A percentile compares a stretch with the other conserved stretches of the same genome.
Evolutionary conservation across 2,329 filamentous ascomycete species (phyloP).

Genomic region (Aspergillus neoniger): DNA sequence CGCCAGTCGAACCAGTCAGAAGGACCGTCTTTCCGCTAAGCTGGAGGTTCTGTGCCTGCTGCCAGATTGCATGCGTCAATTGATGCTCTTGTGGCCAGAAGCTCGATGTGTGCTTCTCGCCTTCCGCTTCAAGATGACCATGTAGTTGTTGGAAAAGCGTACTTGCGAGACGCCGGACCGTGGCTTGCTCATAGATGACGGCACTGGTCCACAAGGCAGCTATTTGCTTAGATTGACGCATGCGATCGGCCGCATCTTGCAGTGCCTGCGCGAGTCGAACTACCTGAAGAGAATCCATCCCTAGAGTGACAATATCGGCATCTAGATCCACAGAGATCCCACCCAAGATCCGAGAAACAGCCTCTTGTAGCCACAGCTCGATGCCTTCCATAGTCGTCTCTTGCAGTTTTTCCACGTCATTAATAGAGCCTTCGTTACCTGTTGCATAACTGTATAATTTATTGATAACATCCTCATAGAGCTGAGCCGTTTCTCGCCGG

Average conservation of each 20-base stretch:
- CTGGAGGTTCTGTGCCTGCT: neutral
- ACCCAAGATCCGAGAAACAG: neutral
- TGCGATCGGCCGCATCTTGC: neutral
- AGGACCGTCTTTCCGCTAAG: neutral
- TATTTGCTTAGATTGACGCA: neutral
- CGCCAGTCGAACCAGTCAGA: slow-evolving; percentile 11
- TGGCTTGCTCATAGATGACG: neutral
- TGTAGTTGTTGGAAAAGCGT: neutral
- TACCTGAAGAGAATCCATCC: slow-evolving; percentile 19
- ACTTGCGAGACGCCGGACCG: neutral
- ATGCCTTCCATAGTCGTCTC: neutral
- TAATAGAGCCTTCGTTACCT: no score
- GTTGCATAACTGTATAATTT: neutral
- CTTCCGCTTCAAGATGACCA: neutral
- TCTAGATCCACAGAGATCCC: neutral
- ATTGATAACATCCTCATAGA: slow-evolving; percentile 20
- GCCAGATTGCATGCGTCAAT: neutral
- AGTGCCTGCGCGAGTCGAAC: slow-evolving; percentile 3
- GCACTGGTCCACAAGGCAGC: neutral
- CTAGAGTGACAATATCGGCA: slow-evolving; percentile 12
- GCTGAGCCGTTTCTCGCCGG: slow-evolving; percentile 7
- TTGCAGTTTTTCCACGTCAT: neutral
- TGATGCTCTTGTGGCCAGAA: neutral
- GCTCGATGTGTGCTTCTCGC: no score
- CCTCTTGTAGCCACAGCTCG: neutral